These are phyloP conservation scores for Bacidia gigantensis DNA, from an alignment of 495 filamentous ascomycete genomes.

Conservation along the genomic window DNA sequence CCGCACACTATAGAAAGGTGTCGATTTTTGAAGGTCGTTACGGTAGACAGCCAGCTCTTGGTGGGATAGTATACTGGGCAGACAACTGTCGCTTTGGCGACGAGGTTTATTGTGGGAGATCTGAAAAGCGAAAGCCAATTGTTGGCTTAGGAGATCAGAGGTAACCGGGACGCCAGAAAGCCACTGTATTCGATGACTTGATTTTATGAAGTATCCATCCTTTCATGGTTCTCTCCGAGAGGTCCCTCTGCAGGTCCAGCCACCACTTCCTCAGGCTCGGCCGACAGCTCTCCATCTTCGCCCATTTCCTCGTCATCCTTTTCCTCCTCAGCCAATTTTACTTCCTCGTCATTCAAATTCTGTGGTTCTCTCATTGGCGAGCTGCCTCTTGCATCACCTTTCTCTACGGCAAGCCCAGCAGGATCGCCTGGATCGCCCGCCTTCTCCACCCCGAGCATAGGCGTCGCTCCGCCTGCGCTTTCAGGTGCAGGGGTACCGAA, in stretches of 20 bases:
- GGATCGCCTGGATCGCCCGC: slow-evolving; percentile 25
- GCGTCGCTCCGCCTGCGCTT: slow-evolving; percentile 32
- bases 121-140: too few species aligned
- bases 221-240: slow-evolving; percentile 14
- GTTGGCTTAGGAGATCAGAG: too few species aligned
- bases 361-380: slow-evolving; percentile 33
- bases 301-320: slow-evolving; percentile 40
- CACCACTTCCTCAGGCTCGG: slow-evolving; percentile 17
- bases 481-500: slow-evolving; percentile 57
- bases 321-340: slow-evolving; percentile 18
- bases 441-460: slow-evolving; percentile 33
- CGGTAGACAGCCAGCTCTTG: too few species aligned
- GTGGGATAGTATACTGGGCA: too few species aligned
- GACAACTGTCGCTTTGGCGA: too few species aligned
- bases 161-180: too few species aligned
- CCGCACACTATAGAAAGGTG: too few species aligned
- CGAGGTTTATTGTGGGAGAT: too few species aligned
- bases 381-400: slow-evolving; percentile 18
- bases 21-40: too few species aligned
- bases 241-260: slow-evolving; percentile 27
- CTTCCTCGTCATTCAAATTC: slow-evolving; percentile 23
- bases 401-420: slow-evolving; percentile 26
- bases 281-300: slow-evolving; percentile 53
- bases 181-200: background rate
- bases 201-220: slow-evolving; percentile 13